Percentiles rank a stretch among this genome's conserved stretches.
Conservation (phyloP, 305 asterid genomes). For the Withania somnifera region DNA sequence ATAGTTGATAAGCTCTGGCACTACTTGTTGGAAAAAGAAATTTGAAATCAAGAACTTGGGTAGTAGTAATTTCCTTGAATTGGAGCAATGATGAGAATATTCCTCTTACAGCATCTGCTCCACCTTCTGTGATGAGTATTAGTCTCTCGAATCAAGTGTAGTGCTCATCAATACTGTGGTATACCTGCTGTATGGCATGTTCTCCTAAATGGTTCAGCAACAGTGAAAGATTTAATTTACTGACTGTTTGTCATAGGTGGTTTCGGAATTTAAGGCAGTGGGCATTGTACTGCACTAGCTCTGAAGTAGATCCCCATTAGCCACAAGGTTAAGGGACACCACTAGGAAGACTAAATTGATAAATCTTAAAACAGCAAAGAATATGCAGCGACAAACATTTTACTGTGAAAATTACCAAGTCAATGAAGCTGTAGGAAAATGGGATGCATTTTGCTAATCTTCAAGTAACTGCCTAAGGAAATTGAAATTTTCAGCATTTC, state of each 20-base stretch:
- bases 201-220: background rate
- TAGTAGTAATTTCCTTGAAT: background rate
- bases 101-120: background rate
- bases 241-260: background rate
- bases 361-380: background rate
- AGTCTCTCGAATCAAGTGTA: background rate
- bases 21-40: background rate
- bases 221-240: background rate
- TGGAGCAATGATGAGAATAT: background rate
- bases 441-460: background rate
- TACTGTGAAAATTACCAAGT: background rate
- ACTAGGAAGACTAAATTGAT: background rate
- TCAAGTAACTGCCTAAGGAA: background rate
- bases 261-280: background rate
- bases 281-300: background rate
- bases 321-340: background rate
- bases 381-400: background rate
- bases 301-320: background rate
- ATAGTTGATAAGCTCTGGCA: background rate
- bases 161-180: background rate
- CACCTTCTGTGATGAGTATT: background rate
- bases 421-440: background rate
- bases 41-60: background rate
- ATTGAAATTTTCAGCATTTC: background rate
- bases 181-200: background rate